Evolutionary conservation across 192 early-diverging fungal genomes (phyloP).

Genomic region (Dissophora globulifera): DNA sequence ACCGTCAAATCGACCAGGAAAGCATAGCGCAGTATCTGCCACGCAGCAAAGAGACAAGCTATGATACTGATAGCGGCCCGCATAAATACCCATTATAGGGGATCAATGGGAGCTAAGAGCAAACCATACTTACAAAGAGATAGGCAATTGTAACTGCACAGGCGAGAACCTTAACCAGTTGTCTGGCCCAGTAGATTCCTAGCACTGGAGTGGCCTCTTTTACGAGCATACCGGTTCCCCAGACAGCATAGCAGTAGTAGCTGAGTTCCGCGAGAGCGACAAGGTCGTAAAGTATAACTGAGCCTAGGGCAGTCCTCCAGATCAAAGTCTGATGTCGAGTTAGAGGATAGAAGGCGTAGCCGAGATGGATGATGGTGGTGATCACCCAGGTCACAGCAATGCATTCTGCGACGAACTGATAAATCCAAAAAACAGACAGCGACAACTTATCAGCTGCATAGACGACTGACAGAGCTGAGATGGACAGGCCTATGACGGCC

Average conservation of each 20-base stretch:
- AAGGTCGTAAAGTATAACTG: conserved; percentile 43
- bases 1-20: too few species aligned
- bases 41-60: too few species aligned
- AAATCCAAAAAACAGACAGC: conserved; percentile 29
- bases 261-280: conserved; percentile 33
- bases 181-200: conserved; percentile 48
- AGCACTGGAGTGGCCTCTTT: conserved; percentile 10
- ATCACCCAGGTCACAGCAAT: conserved; percentile 44
- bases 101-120: neutral
- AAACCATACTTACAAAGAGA: conserved; percentile 45
- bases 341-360: conserved; percentile 50
- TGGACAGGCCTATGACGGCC: conserved; percentile 42
- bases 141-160: conserved; percentile 42
- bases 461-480: conserved; percentile 39
- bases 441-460: conserved; percentile 21
- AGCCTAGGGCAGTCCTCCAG: conserved; percentile 44
- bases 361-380: conserved; percentile 49
- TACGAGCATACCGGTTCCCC: conserved; percentile 3
- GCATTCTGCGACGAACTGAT: conserved; percentile 43
- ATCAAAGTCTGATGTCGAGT: conserved; percentile 47
- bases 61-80: too few species aligned
- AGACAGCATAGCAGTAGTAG: conserved; percentile 45
- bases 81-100: too few species aligned
- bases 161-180: conserved; percentile 36
- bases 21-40: too few species aligned